Base-by-base conservation (phyloP, 129 eudicot species). In the Lonicera japonica region DNA sequence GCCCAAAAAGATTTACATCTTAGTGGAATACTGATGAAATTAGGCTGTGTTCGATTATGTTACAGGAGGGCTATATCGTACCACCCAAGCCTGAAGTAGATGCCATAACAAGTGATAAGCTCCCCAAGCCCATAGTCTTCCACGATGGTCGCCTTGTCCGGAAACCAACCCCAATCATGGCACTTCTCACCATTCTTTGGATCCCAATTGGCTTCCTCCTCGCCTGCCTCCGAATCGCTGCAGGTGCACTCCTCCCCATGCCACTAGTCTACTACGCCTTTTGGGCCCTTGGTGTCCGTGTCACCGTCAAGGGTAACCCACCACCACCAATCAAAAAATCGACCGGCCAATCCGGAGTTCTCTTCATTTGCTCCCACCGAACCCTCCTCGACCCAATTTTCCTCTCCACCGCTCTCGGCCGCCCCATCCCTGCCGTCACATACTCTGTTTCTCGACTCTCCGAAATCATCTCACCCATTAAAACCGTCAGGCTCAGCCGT, bases 131-230 rank as follows among this genome's bases (percentile, higher is more conserved):
- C 50, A 67, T 69, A 24, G 63, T 75, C 60, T 75, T 75, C 75
- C 75, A 75, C 47, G 80, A 75, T 53, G 80, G 80, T 18, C 80
- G 75, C 10, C 71, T 75, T 8, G 80, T 69, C 62, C 75, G 56
- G 25, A 75, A 69, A 21, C 80, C 75, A 8, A 63, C 80, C 5
- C 80, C 80, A 39, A n/a, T 69, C 8, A 56, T 56, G 56, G 71
- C 80, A 19, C 41, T 69, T 8, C 65, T 75, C 48, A 55, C 65
- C 75, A 45, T 69, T 11, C 59, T 75, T 0, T 75, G 80, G 80
- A 56, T 69, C 53, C 80, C 80, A 4, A 50, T 75, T 15, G 71
- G 75, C 67, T 11, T 75, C 38, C 25, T 39, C 5, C 46, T 75
- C 4, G 67, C 71, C 19, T 45, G 63, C 39, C 0, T 64, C 1